These are phyloP conservation scores for Cyclotella baltica DNA, from an alignment of 108 stramenopile genomes.

Conservation along the genomic window DNA sequence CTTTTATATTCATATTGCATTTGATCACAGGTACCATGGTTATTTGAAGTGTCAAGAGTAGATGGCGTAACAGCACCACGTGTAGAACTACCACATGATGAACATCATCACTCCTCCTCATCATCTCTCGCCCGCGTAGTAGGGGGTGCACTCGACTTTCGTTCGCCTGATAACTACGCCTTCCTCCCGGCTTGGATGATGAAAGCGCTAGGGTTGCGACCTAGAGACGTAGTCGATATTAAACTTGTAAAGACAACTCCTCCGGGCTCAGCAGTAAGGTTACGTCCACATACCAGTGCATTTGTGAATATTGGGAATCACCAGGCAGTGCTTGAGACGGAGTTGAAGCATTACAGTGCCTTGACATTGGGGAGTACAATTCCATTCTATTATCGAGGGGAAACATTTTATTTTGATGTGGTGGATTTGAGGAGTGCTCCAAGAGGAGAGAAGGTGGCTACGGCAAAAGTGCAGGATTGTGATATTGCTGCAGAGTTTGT, in stretches of 20 bases:
- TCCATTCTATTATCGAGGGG: slow-evolving; percentile 84
- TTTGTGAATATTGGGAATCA: slow-evolving; percentile 83
- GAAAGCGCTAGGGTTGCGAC: slow-evolving; percentile 79
- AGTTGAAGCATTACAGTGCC: slow-evolving; percentile 88
- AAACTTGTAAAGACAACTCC: slow-evolving; percentile 60
- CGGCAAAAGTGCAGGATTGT: slow-evolving; percentile 90
- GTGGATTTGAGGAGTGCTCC: slow-evolving; percentile 85
- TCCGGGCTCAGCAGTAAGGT: slow-evolving; percentile 75
- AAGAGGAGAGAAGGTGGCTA: slow-evolving; percentile 78
- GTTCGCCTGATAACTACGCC: slow-evolving; percentile 87
- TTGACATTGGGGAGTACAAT: slow-evolving; percentile 83
- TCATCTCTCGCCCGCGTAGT: slow-evolving; percentile 67
- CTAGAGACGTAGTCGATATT: slow-evolving; percentile 85
- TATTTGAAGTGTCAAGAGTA: slow-evolving; percentile 79
- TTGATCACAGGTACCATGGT: slow-evolving; percentile 74
- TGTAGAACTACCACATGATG: slow-evolving; percentile 58
- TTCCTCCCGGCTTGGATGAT: slow-evolving; percentile 93
- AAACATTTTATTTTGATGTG: slow-evolving; percentile 90
- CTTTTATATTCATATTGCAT: background rate
- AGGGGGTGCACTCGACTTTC: slow-evolving; percentile 91
- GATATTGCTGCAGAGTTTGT: slow-evolving; percentile 89
- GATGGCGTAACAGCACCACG: slow-evolving; percentile 66
- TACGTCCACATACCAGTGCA: slow-evolving; percentile 78
- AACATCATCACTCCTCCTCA: slow-evolving; percentile 46
- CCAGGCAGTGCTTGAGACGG: slow-evolving; percentile 90